Percentiles rank a stretch among this genome's conserved stretches.
Conservation (phyloP, 1,284 basidiomycete species). For the Cutaneotrichosporon arboriforme region DNA sequence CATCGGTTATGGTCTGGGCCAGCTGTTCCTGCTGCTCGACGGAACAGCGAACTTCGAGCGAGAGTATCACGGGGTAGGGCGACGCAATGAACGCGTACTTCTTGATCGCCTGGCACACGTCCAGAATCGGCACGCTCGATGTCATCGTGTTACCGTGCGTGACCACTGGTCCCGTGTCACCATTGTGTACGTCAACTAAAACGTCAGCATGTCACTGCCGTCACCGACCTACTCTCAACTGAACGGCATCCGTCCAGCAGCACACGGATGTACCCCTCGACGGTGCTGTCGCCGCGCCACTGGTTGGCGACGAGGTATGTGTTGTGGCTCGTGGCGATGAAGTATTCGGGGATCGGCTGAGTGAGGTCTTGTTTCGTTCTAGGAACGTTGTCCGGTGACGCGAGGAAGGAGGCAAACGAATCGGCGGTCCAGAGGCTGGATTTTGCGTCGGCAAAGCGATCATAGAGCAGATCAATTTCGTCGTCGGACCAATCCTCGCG, state of each 20-base stretch:
- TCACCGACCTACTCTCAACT: constrained; percentile 69
- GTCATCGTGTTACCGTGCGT: constrained; percentile 93
- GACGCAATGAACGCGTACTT: constrained; percentile 92
- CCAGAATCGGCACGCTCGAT: constrained; percentile 73
- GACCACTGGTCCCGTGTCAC: constrained; percentile 72
- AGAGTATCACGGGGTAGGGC: constrained; percentile 91
- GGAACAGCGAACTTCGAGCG: constrained; percentile 86
- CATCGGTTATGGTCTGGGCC: constrained; percentile 68
- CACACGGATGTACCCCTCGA: constrained; percentile 93
- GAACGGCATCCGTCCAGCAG: constrained; percentile 83
- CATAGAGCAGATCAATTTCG: constrained; percentile 16
- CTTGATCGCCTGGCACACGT: constrained; percentile 78
- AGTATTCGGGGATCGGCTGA: constrained; percentile 79
- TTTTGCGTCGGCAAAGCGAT: constrained; percentile 4
- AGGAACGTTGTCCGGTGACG: constrained; percentile 62
- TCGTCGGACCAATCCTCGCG: constrained; percentile 50
- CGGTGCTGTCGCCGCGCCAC: constrained; percentile 84
- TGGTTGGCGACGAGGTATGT: constrained; percentile 96
- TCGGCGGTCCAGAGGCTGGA: constrained; percentile 28
- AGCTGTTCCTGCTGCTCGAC: constrained; percentile 77
- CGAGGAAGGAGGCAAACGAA: constrained; percentile 65
- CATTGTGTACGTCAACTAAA: constrained; percentile 89
- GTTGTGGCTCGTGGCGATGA: constrained; percentile 90
- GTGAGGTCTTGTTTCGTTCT: constrained; percentile 63
- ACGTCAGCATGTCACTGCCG: constrained; percentile 1